These are phyloP conservation scores for Auriscalpium microsporum DNA, from an alignment of 768 basidiomycete genomes.

Conservation along the genomic window DNA sequence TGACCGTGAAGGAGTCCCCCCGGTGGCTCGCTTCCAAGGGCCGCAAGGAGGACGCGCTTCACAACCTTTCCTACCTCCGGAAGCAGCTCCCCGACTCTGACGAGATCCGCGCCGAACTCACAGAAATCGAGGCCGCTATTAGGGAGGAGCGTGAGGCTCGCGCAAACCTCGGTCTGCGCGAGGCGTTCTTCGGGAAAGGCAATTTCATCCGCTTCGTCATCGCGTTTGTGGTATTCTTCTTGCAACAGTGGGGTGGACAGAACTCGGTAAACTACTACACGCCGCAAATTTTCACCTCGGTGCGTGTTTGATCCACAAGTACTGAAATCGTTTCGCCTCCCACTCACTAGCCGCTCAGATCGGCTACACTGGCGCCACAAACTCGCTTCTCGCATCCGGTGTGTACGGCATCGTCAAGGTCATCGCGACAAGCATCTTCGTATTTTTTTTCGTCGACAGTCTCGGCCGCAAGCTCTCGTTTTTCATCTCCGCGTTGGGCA, in stretches of 20 bases:
- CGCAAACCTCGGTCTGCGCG: constrained; percentile 52
- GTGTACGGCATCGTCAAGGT: constrained; percentile 64
- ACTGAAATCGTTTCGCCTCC: not conserved
- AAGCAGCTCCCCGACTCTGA: constrained; percentile 32
- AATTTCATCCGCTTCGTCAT: constrained; percentile 81
- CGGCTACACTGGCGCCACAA: constrained; percentile 50
- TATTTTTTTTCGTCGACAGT: constrained; percentile 59
- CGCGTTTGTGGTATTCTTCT: constrained; percentile 68
- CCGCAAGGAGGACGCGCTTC: constrained; percentile 41
- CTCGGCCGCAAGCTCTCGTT: constrained; percentile 64
- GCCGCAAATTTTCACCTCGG: constrained; percentile 63
- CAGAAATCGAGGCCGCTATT: constrained; percentile 78
- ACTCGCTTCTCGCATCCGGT: constrained; percentile 64
- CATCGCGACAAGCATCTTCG: constrained; percentile 54
- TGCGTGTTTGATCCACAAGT: constrained; percentile 22
- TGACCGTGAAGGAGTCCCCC: constrained; percentile 72
- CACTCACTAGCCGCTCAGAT: constrained; percentile 32
- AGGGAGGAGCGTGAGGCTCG: constrained; percentile 62
- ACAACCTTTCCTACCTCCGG: constrained; percentile 60
- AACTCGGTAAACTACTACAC: constrained; percentile 74
- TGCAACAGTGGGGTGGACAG: constrained; percentile 82
- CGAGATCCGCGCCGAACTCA: constrained; percentile 50
- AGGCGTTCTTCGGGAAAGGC: constrained; percentile 75
- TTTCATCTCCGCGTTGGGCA: constrained; percentile 66
- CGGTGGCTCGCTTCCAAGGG: constrained; percentile 67